Base-by-base conservation (phyloP, 2,329 filamentous ascomycete genomes). In the Daldinia eschscholtzii region DNA sequence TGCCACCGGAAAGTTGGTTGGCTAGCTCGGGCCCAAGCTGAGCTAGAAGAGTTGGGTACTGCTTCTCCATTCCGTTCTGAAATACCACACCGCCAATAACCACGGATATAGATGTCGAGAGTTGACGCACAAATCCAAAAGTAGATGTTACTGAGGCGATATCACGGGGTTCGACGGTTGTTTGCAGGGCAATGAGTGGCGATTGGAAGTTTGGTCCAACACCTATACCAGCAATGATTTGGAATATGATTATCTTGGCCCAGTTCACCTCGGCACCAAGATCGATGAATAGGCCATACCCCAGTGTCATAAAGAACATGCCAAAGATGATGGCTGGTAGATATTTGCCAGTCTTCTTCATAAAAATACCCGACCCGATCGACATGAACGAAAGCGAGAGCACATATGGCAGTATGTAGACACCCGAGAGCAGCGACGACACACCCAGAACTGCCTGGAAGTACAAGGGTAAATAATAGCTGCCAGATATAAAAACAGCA, bases 381-480 rank as follows among this genome's bases (percentile, higher is more conserved):
- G 91, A 92, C 35, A 86, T 77, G 68, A 92, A 71, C 0, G 91
- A 92, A 3, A 93, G 81, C 1, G 89, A 85, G 37, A 95, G 76
- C 7, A 91, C 91, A 69, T 88, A 88, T 0, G 93, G 91, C 13
- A 96, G 84, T 15, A 93, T 79, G 75, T 93, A 93, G 13, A 92
- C 87, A 60, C 91, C 91, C 15, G 87, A 89, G 26, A 91, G 79
- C 41, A 92, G 86, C 0, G 91, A 89, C 1, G 84, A 84, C 6
- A 87, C 86, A 64, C 89, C 84, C 60, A 91, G 82, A 60, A 91
- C 87, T 62, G 89, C 86, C 78, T 93, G 91, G 80, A 92, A 92
- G 56, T 97, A 97, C 2, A 97, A 85, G 0, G 93, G 93, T 4
- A 97, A 84, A 81, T 92, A 97, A 83, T 95, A 97, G 69, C 87